Evolutionary conservation across 225 moss, liverwort and hornwort genomes (phyloP).

Genomic region (Sphagnum contortum): DNA sequence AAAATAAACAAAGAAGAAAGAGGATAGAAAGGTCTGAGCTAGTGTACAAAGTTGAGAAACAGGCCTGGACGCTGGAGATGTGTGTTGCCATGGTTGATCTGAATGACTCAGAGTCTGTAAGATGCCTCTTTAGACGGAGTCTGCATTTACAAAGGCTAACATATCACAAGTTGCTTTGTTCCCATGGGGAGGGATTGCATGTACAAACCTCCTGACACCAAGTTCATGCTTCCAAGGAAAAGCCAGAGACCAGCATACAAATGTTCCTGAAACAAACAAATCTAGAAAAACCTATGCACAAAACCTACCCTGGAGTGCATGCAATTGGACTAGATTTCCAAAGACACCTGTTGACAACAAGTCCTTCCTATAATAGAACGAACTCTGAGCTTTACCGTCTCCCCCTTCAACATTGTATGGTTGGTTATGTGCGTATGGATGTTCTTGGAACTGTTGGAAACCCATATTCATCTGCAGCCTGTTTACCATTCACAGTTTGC

Average conservation of each 20-base stretch:
- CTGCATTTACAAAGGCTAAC: too few species aligned
- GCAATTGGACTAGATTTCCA: background rate
- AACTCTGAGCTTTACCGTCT: background rate
- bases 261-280: background rate
- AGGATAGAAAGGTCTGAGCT: too few species aligned
- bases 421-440: slow-evolving; percentile 63
- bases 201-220: slow-evolving; percentile 2
- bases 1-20: too few species aligned
- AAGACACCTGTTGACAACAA: slow-evolving; percentile 10
- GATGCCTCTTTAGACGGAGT: too few species aligned
- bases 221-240: background rate
- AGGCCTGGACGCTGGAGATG: too few species aligned
- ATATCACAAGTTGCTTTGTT: background rate
- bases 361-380: background rate
- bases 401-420: slow-evolving; percentile 3
- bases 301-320: slow-evolving; percentile 1
- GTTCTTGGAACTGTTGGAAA: slow-evolving; percentile 80
- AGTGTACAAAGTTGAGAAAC: too few species aligned
- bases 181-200: background rate
- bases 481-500: slow-evolving; percentile 16
- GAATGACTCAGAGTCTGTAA: too few species aligned
- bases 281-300: background rate
- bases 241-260: background rate
- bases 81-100: too few species aligned
- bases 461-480: slow-evolving; percentile 81